Evolutionary conservation across 2,329 filamentous ascomycete species (phyloP), one percentile per base, ranked within the genome.

Genomic region (Xylaria sp.): DNA sequence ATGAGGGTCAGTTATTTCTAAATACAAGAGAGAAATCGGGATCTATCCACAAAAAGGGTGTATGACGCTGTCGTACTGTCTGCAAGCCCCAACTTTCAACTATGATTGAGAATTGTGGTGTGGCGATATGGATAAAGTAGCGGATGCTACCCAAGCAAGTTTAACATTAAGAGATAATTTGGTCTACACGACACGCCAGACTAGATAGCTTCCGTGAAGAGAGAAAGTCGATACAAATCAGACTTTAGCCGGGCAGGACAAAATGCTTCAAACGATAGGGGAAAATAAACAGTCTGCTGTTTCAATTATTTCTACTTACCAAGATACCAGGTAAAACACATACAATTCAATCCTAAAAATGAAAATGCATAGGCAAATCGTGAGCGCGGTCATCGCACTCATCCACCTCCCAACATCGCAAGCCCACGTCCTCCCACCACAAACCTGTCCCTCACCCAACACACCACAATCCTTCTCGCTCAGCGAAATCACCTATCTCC

Each of bases 111-210:
- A 45, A 5, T 43, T 62, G 36, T 68, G 59, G 63, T 67, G 60
- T 61, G 50, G 15, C 50, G 48, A 61, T 69, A 32, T 64, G 67
- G 67, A 67, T 69, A 67, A 69, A 69, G 55, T 61, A n/a, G 7
- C 56, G 50, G 39, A 61, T 69, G 39, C 36, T 64, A 64, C 67
- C 46, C 39, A 39, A 64, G 8, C n/a, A 25, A 18, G 23, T 32
- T 10, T 18, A 2, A 13, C 32, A 52, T 20, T 36, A 30, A 20
- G n/a, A 43, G 8, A 6, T n/a, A n/a, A 15, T 3, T 28, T 9
- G 4, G 20, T 36, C 23, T 52, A 18, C 23, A 48, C n/a, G 32
- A 55, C 20, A 39, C 30, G 3, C 43, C 30, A n/a, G 23, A 20
- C 18, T 57, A 32, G 30, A 50, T 36, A 59, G 18, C 45, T 25